Conservation (phyloP, 352 stramenopile genomes). For the Pythium coloratum region DNA sequence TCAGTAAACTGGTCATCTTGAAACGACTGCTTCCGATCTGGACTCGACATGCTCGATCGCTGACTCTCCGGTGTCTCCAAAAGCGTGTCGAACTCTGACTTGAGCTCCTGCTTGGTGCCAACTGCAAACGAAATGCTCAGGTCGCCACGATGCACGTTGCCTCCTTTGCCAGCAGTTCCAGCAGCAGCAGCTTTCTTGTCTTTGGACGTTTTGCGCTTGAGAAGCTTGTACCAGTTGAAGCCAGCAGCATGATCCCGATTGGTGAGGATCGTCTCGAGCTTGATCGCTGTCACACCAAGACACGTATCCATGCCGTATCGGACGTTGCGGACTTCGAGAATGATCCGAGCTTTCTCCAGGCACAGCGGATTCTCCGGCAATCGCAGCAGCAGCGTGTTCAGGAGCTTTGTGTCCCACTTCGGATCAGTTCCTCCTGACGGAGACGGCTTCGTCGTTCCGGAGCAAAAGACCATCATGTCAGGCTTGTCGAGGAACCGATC, state of each 20-base stretch:
- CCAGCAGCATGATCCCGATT: slow-evolving; percentile 69
- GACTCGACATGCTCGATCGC: slow-evolving; percentile 13
- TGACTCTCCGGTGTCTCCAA: slow-evolving; percentile 33
- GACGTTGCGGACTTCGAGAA: slow-evolving; percentile 87
- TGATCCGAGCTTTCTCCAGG: slow-evolving; percentile 71
- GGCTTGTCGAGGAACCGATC: slow-evolving; percentile 76
- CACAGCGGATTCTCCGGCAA: slow-evolving; percentile 62
- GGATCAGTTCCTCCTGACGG: slow-evolving; percentile 71
- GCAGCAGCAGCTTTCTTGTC: slow-evolving; percentile 37
- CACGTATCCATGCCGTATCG: slow-evolving; percentile 85
- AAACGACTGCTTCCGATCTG: slow-evolving; percentile 20
- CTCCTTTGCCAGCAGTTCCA: slow-evolving; percentile 33
- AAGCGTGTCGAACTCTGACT: slow-evolving; percentile 58
- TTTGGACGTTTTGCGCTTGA: slow-evolving; percentile 75
- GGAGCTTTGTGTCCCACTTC: slow-evolving; percentile 71
- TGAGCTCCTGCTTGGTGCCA: slow-evolving; percentile 78
- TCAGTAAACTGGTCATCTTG: slow-evolving; percentile 26
- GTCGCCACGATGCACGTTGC: slow-evolving; percentile 69
- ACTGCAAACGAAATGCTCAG: slow-evolving; percentile 82
- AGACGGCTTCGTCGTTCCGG: slow-evolving; percentile 74
- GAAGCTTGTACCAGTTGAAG: slow-evolving; percentile 88
- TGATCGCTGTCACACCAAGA: slow-evolving; percentile 80
- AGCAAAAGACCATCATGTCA: slow-evolving; percentile 77
- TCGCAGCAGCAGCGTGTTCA: slow-evolving; percentile 78
- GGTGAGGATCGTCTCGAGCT: slow-evolving; percentile 78